phyloP scores from a whole-genome alignment of 257 asterid genomes.

The Craterostigma plantagineum region DNA sequence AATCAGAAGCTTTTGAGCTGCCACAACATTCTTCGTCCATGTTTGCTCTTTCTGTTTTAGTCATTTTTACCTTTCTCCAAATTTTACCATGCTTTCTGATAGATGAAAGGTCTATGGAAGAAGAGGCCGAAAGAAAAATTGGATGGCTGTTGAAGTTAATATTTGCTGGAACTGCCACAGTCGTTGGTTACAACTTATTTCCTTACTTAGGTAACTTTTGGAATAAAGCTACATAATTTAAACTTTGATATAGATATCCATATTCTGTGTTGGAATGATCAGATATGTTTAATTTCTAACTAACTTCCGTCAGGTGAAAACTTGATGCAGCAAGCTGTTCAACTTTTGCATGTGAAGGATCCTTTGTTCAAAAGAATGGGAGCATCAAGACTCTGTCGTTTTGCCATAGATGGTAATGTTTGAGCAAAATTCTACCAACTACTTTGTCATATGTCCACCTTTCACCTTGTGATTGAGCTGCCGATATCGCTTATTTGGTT shows the following conservation, averaged over 20 bases:
- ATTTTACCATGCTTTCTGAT: slow-evolving; percentile 6
- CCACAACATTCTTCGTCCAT: too few relatives aligned
- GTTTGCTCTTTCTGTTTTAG: too few relatives aligned
- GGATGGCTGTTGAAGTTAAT: slow-evolving; percentile 76
- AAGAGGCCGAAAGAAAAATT: slow-evolving; percentile 88
- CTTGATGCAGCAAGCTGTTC: slow-evolving; percentile 75
- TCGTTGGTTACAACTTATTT: slow-evolving; percentile 59
- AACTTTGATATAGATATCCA: slow-evolving; percentile 3
- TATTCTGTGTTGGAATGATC: slow-evolving; percentile 6
- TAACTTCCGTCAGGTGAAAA: slow-evolving; percentile 88
- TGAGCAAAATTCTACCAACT: slow-evolving; percentile 2
- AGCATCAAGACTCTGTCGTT: slow-evolving; percentile 90
- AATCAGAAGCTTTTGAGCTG: too few relatives aligned
- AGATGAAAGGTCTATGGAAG: slow-evolving; percentile 58
- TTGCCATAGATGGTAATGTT: slow-evolving; percentile 72
- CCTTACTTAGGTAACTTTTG: slow-evolving; percentile 69
- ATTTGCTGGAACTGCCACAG: slow-evolving; percentile 68
- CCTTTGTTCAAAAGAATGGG: slow-evolving; percentile 95
- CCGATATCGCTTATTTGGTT: not conserved
- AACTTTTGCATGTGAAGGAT: slow-evolving; percentile 81
- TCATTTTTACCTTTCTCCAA: too few relatives aligned
- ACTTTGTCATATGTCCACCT: too few relatives aligned
- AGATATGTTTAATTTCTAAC: slow-evolving; percentile 13
- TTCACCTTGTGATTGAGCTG: slow-evolving; percentile 6
- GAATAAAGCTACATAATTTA: slow-evolving; percentile 3